phyloP scores from a whole-genome alignment of 495 filamentous ascomycete genomes.

The Tuber calosporum region DNA sequence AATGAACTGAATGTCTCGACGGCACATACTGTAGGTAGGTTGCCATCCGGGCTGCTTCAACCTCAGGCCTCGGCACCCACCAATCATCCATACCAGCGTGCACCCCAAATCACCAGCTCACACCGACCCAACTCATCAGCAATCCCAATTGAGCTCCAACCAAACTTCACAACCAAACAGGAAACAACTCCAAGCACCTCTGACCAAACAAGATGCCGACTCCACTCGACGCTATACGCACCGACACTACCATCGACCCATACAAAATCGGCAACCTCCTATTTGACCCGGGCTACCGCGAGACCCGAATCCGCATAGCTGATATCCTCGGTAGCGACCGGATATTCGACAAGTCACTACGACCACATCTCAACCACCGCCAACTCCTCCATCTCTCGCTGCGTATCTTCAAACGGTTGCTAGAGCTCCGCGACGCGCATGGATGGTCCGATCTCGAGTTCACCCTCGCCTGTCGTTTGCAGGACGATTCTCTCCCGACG shows the following conservation, averaged over 20 bases:
- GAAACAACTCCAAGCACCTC: not conserved
- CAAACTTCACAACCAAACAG: not conserved
- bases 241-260: constrained; percentile 21
- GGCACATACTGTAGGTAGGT: too few species aligned
- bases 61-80: not conserved
- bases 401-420: constrained; percentile 51
- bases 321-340: constrained; percentile 28
- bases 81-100: not conserved
- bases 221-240: constrained; percentile 33
- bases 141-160: not conserved
- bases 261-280: constrained; percentile 29
- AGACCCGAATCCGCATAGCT: constrained; percentile 25
- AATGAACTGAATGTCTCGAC: too few species aligned
- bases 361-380: constrained; percentile 31
- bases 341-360: constrained; percentile 24
- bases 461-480: constrained; percentile 53
- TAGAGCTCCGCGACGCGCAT: constrained; percentile 55
- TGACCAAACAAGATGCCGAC: constrained; percentile 24
- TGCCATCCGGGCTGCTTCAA: not conserved
- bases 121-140: not conserved
- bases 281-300: constrained; percentile 27
- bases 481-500: constrained; percentile 62
- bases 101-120: not conserved
- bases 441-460: constrained; percentile 60
- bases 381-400: constrained; percentile 34